Base-by-base conservation (phyloP, 179 eudicot species). In the Pouteria campechiana region DNA sequence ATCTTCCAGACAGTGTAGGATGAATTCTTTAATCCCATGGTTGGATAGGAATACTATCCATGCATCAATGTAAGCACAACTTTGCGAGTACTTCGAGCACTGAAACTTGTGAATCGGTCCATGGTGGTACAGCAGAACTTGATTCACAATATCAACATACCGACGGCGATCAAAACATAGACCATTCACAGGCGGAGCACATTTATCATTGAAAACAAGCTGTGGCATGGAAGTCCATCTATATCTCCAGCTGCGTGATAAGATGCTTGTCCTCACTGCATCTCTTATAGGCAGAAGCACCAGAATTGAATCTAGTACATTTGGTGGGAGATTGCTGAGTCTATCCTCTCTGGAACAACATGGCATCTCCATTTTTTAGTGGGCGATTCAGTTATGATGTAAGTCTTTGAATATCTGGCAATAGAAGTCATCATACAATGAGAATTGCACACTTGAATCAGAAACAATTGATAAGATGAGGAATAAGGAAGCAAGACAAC, bases 41-140 rank as follows among this genome's bases (percentile, higher is more conserved):
- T 96, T 70, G 2, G 96, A 86, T 37, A 90, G 75, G 55, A 90
- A 79, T 55, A 90, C 92, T 7, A 90, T 54, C 98, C 98, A 90
- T 46, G 86, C 96, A 69, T 86, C 92, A 36, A 90, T 63, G 47
- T 86, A 90, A 6, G 88, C 74, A 17, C 76, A 79, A 48, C 73
- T 61, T 55, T 70, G 87, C 52, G 82, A 63, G 59, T 65, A 67
- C 36, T 82, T 71, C 32, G 69, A 66, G 15, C 82, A 45, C 48
- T 54, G 67, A 57, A 90, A 90, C 60, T 68, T 79, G 62, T 82
- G 82, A 48, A 90, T 86, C 1, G 96, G 96, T 42, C 96, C 98
- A 34, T 77, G 71, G 55, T 90, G 98, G 38, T 86, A 92, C 37
- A 90, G 50, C 38, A 90, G 81, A 52, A 57, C 71, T 7, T 56